Evolutionary conservation across 768 basidiomycete species (phyloP), one percentile per base, ranked within the genome.

Genomic region (Suillus occidentalis): DNA sequence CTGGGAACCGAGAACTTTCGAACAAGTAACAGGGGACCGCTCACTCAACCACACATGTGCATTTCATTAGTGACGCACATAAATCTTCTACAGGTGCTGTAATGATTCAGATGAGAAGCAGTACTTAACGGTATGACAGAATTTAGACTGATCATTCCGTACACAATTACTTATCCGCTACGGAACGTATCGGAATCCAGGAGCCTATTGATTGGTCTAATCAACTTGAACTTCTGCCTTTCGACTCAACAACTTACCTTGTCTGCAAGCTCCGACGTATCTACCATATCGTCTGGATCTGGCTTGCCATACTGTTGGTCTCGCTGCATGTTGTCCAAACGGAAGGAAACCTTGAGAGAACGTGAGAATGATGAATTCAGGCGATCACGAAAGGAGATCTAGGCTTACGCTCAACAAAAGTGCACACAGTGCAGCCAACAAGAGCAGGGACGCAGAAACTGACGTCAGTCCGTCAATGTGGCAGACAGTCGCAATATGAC

Each of bases 231-330:
- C 1, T 42, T 36, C 34, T 9, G 3, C 4, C 40, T 13, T 14
- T 28, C 28, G 25, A 37, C 13, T 22, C 6, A 56, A 49, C 14
- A 37, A 65, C 80, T 36, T 65, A 87, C 89, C 77, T 86, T 81
- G 70, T 91, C 90, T 1, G 90, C 90, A 8, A 89, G 72, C 66
- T 88, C 83, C 34, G 82, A 79, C 0, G 87, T 90, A 68, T 91
- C 84, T 22, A 91, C 85, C 22, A 77, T 81, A 8, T 78, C 79
- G 64, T 82, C 76, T 9, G 75, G 76, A 60, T 79, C 74, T 1
- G 82, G 83, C 61, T 79, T 80, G 1, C 90, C 90, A 63, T 86
- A 84, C 34, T 76, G 64, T 52, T 73, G 76, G 69, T 91, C 82
- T 47, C 89, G 78, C 18, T 80, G 79, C 6, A 79, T 77, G 64